Evolutionary conservation across 2,329 filamentous ascomycete species (phyloP).

Genomic region (Trichoderma polysporum): DNA sequence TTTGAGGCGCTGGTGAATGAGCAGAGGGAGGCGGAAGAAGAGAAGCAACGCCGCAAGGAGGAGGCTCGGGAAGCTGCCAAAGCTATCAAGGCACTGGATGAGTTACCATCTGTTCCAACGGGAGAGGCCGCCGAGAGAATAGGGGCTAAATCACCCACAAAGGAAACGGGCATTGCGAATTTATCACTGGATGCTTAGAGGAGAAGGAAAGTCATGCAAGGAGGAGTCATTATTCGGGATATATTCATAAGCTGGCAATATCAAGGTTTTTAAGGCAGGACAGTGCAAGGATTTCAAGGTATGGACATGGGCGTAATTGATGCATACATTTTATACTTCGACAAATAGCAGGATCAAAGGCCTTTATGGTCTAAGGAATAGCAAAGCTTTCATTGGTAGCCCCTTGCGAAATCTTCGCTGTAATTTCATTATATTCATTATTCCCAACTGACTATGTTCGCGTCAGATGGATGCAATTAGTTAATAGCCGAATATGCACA

Average conservation of each 20-base stretch:
- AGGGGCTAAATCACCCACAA: conserved; percentile 32
- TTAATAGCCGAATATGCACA: not conserved
- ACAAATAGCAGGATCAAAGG: not conserved
- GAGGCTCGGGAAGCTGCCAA: conserved; percentile 38
- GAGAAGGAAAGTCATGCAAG: not conserved
- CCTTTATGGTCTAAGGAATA: not conserved
- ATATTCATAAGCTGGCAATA: not conserved
- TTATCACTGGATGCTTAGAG: conserved; percentile 28
- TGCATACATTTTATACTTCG: not conserved
- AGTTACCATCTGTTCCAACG: conserved; percentile 43
- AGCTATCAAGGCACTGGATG: conserved; percentile 54
- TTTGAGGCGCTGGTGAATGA: conserved; percentile 70
- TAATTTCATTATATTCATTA: not conserved
- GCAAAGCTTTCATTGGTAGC: not conserved
- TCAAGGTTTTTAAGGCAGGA: not conserved
- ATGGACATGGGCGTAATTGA: not conserved
- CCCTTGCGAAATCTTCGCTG: not conserved
- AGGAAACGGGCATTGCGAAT: conserved; percentile 40
- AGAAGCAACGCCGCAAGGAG: conserved; percentile 41
- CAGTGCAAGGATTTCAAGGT: not conserved
- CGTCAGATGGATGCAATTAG: not conserved
- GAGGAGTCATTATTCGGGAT: not conserved
- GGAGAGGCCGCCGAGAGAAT: conserved; percentile 21
- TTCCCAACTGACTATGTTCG: not conserved
- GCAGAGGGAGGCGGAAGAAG: conserved; percentile 53